A percentile compares a stretch with the other conserved stretches of the same genome.
phyloP scores from a whole-genome alignment of 495 filamentous ascomycete genomes.

The Hypoxylon lienhwacheense region DNA sequence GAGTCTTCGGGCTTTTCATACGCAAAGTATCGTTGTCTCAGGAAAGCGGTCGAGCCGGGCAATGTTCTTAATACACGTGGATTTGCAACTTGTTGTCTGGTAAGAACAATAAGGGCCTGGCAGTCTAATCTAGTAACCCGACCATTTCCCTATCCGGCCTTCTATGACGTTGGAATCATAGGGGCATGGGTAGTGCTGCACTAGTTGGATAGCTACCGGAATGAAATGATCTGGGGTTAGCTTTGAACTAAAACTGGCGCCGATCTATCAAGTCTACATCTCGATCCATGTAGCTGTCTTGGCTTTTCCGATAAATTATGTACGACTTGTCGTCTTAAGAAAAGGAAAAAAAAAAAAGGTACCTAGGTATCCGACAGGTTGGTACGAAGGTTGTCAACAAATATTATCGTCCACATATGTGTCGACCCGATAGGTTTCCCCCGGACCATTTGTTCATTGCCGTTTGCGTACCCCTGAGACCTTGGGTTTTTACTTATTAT shows the following conservation, averaged over 20 bases:
- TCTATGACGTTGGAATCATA: conserved; percentile 33
- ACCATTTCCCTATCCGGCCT: conserved; percentile 29
- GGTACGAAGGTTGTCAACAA: conserved; percentile 3
- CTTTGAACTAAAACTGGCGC: conserved; percentile 2
- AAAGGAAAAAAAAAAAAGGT: no score
- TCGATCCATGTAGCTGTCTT: conserved; percentile 22
- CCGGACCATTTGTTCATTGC: conserved; percentile 19
- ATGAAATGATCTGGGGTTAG: conserved; percentile 13
- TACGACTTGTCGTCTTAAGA: no score
- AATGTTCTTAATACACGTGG: conserved; percentile 14
- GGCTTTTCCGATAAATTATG: no score
- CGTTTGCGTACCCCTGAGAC: conserved; percentile 3
- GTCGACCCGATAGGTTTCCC: no score
- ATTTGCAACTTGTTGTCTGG: conserved; percentile 1
- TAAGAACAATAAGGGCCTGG: conserved; percentile 2
- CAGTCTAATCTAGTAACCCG: background rate
- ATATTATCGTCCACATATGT: no score
- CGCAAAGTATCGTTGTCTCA: conserved; percentile 1
- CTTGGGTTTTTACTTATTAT: no score
- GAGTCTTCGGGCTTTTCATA: background rate
- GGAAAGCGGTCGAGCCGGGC: conserved; percentile 1
- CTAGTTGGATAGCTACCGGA: no score
- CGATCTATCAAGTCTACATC: conserved; percentile 2
- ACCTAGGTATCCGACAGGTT: no score
- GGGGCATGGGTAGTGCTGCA: no score